These are phyloP conservation scores for Candida maesae DNA, from an alignment of 805 yeast genomes.

Conservation along the genomic window DNA sequence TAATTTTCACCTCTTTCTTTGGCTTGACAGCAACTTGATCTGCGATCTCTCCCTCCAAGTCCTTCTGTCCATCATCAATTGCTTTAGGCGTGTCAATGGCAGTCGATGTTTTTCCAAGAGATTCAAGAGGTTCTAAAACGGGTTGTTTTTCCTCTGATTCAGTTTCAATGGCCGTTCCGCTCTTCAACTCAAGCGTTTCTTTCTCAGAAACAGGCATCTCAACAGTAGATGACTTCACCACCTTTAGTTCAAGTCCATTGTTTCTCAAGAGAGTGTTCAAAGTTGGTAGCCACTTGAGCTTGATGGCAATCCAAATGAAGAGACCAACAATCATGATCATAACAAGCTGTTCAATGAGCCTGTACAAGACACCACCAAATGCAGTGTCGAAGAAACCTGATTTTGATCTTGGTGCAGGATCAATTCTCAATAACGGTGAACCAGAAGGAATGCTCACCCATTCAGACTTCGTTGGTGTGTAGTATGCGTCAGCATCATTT, in stretches of 20 bases:
- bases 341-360: conserved; percentile 38
- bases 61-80: no score
- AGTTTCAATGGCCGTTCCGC: background rate
- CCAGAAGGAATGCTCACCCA: conserved; percentile 19
- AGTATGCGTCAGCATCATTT: conserved; percentile 12
- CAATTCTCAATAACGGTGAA: conserved; percentile 24
- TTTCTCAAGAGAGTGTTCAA: conserved; percentile 29
- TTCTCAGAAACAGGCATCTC: conserved; percentile 4
- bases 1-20: conserved; percentile 26
- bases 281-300: conserved; percentile 31
- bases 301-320: conserved; percentile 28
- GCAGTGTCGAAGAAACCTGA: conserved; percentile 20
- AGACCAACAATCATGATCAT: conserved; percentile 30
- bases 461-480: conserved; percentile 18
- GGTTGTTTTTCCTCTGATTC: background rate
- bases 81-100: background rate
- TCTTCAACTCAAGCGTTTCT: conserved; percentile 1
- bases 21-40: conserved; percentile 1
- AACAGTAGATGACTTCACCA: conserved; percentile 13
- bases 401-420: conserved; percentile 20
- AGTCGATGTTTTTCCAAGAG: background rate
- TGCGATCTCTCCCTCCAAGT: no score
- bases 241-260: conserved; percentile 30
- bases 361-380: conserved; percentile 30
- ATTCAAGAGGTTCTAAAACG: background rate